Evolutionary conservation across 2,329 filamentous ascomycete genomes (phyloP).

Genomic region (Microdochium trichocladiopsis): DNA sequence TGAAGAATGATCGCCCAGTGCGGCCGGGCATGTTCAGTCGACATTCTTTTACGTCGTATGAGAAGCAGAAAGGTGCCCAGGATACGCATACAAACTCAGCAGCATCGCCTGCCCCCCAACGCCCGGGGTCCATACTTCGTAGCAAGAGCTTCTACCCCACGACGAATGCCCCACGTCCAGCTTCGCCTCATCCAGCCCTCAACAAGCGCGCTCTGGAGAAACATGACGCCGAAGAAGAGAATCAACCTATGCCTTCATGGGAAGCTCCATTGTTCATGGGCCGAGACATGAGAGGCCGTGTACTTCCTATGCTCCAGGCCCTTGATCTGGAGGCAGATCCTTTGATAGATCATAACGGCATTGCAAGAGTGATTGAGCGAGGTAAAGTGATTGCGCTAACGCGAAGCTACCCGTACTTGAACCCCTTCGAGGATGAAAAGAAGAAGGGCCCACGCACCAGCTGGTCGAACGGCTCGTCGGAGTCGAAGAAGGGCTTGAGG

Average conservation of each 20-base stretch:
- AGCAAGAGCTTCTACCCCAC: slow-evolving; percentile 49
- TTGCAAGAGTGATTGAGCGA: slow-evolving; percentile 75
- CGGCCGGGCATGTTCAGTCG: slow-evolving; percentile 46
- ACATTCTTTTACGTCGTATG: slow-evolving; percentile 56
- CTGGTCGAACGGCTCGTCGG: slow-evolving; percentile 20
- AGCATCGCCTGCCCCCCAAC: slow-evolving; percentile 19
- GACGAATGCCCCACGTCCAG: slow-evolving; percentile 11
- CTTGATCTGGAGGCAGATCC: slow-evolving; percentile 83
- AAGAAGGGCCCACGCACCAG: slow-evolving; percentile 18
- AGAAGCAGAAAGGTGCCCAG: slow-evolving; percentile 40
- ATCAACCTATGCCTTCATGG: slow-evolving; percentile 39
- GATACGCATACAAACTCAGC: slow-evolving; percentile 15
- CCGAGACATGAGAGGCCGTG: slow-evolving; percentile 51
- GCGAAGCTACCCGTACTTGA: slow-evolving; percentile 66
- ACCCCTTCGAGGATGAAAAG: slow-evolving; percentile 24
- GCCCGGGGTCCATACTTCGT: slow-evolving; percentile 37
- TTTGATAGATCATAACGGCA: slow-evolving; percentile 78
- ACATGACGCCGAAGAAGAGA: slow-evolving; percentile 42
- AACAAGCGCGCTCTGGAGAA: slow-evolving; percentile 44
- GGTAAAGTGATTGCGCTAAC: slow-evolving; percentile 80
- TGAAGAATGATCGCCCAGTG: slow-evolving; percentile 14
- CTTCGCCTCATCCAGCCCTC: slow-evolving; percentile 21
- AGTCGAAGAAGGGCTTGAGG: slow-evolving; percentile 30
- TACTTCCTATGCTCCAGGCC: slow-evolving; percentile 74
- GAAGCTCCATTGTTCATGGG: slow-evolving; percentile 41